Percentiles rank a stretch among this genome's conserved stretches.
phyloP scores from a whole-genome alignment of 2,329 filamentous ascomycete genomes.

The Fusarium cyanostomum region DNA sequence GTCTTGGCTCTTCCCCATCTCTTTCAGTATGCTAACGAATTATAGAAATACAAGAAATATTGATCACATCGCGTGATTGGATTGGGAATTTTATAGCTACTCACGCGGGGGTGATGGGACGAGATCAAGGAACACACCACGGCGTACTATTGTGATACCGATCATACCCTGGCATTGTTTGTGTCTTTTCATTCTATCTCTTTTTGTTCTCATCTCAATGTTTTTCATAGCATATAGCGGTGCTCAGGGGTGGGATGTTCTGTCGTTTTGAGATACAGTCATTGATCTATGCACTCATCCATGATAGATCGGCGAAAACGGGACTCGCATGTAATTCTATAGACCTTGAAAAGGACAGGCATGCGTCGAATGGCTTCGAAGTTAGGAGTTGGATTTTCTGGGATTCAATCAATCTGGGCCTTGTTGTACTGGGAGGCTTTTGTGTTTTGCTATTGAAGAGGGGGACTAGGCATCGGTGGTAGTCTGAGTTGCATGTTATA shows the following conservation, averaged over 20 bases:
- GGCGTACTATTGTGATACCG: slow-evolving; percentile 22
- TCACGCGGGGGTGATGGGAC: slow-evolving; percentile 1
- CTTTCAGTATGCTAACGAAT: slow-evolving; percentile 16
- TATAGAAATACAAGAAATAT: slow-evolving; percentile 61
- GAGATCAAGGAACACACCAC: slow-evolving; percentile 16
- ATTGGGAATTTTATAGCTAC: not conserved
- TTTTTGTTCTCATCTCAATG: slow-evolving; percentile 8
- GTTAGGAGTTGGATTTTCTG: slow-evolving; percentile 30
- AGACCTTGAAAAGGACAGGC: slow-evolving; percentile 28
- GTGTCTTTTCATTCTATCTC: slow-evolving; percentile 10
- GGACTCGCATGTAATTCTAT: slow-evolving; percentile 33
- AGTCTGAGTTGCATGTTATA: slow-evolving; percentile 25
- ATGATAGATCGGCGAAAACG: slow-evolving; percentile 39
- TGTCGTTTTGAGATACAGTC: slow-evolving; percentile 29
- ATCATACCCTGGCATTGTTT: slow-evolving; percentile 4
- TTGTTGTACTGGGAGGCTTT: not conserved
- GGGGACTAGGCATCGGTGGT: not conserved
- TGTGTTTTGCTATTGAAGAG: not conserved
- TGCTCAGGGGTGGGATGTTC: slow-evolving; percentile 18
- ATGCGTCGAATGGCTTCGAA: slow-evolving; percentile 3
- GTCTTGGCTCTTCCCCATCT: slow-evolving; percentile 50
- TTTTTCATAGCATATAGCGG: slow-evolving; percentile 25
- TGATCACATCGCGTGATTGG: slow-evolving; percentile 31
- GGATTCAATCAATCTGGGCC: not conserved
- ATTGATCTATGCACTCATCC: slow-evolving; percentile 19